Percentiles rank a stretch among this genome's conserved stretches.
These are phyloP conservation scores for Babesia divergens DNA, from an alignment of 169 alveolate species.

Conservation along the genomic window DNA sequence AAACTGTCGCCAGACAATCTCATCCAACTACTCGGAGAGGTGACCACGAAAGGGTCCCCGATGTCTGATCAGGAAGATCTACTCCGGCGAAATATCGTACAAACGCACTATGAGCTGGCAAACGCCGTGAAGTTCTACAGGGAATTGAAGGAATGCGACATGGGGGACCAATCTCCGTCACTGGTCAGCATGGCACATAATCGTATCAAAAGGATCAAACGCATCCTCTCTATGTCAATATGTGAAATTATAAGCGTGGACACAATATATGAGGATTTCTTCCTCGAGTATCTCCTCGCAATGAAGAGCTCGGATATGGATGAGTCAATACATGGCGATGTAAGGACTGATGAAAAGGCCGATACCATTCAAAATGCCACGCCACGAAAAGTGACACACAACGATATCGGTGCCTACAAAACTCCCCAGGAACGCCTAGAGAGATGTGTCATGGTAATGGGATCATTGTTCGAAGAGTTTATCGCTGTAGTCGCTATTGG, in stretches of 20 bases:
- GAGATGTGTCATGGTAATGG: neutral
- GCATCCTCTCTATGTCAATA: slow-evolving; percentile 12
- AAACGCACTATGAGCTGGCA: slow-evolving; percentile 41
- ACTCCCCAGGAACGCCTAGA: neutral
- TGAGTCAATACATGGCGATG: neutral
- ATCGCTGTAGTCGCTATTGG: no score
- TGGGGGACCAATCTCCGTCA: neutral
- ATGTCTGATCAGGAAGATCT: neutral
- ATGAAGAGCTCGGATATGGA: neutral
- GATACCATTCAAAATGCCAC: no score
- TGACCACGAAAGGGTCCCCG: neutral
- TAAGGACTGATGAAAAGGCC: neutral
- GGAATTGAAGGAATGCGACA: slow-evolving; percentile 8
- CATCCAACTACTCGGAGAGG: slow-evolving; percentile 13
- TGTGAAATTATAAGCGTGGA: slow-evolving; percentile 12
- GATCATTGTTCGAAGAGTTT: neutral
- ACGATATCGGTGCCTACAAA: neutral
- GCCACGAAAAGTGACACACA: neutral
- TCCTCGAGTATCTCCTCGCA: slow-evolving; percentile 31
- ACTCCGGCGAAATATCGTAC: slow-evolving; percentile 22
- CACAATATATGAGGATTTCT: slow-evolving; percentile 15
- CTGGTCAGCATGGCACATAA: neutral
- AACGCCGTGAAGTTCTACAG: slow-evolving; percentile 21
- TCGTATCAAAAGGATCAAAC: slow-evolving; percentile 17
- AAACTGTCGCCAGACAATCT: slow-evolving; percentile 39